Percentiles rank a stretch among this genome's conserved stretches.
Conservation (phyloP, 805 yeast species). For the Yamadazyma sp. region DNA sequence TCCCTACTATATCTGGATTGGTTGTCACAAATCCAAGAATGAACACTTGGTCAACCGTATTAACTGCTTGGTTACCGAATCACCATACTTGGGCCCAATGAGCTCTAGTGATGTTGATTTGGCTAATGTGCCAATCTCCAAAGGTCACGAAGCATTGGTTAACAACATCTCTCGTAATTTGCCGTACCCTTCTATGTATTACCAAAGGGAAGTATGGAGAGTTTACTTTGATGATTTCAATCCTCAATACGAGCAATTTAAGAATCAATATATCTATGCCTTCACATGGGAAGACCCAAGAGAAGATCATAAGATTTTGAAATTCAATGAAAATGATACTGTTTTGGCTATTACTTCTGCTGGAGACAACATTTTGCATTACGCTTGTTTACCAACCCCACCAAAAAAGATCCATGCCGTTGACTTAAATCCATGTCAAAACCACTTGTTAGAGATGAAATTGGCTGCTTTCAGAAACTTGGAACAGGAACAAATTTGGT, state of each 20-base stretch:
- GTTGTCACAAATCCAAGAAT: conserved; percentile 46
- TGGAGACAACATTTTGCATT: conserved; percentile 76
- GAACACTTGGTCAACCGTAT: conserved; percentile 55
- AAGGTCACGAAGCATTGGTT: conserved; percentile 78
- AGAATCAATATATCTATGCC: conserved; percentile 78
- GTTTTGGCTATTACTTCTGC: conserved; percentile 85
- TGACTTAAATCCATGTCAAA: conserved; percentile 80
- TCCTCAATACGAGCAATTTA: conserved; percentile 68
- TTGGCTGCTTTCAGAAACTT: conserved; percentile 66
- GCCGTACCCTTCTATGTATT: conserved; percentile 79
- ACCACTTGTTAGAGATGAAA: conserved; percentile 76
- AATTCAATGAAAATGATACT: conserved; percentile 62
- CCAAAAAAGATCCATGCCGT: conserved; percentile 82
- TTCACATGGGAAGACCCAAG: conserved; percentile 92
- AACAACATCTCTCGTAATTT: conserved; percentile 58
- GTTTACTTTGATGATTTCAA: conserved; percentile 75
- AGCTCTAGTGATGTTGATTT: conserved; percentile 10
- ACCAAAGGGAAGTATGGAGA: conserved; percentile 76
- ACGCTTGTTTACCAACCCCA: conserved; percentile 68
- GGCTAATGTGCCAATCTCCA: conserved; percentile 40
- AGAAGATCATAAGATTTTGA: conserved; percentile 69
- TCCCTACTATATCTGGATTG: conserved; percentile 84
- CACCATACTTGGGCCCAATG: conserved; percentile 74
- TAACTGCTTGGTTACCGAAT: conserved; percentile 75
- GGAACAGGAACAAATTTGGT: conserved; percentile 63